Conservation (phyloP, 768 basidiomycete species). For the Tulasnella sp. region DNA sequence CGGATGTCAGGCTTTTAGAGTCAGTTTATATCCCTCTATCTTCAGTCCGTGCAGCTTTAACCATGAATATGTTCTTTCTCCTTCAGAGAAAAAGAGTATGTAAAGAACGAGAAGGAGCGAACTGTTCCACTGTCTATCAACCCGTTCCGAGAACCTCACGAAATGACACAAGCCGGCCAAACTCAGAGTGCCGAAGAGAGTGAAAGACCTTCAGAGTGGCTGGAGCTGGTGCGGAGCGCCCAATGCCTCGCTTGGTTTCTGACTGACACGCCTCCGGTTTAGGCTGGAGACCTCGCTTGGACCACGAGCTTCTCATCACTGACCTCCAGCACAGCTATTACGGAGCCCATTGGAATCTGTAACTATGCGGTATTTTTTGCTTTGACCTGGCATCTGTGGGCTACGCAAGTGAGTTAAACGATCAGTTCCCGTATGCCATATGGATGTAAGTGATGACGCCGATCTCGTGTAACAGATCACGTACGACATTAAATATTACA, state of each 20-base stretch:
- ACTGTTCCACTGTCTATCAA: background rate
- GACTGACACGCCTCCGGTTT: too few species aligned
- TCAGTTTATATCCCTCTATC: background rate
- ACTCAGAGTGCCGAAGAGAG: background rate
- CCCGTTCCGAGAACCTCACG: background rate
- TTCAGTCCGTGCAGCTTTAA: too few species aligned
- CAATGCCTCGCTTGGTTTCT: background rate
- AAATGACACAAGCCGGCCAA: background rate
- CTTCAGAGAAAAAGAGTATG: background rate
- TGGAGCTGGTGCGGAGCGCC: background rate
- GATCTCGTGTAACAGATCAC: background rate
- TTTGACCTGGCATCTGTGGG: slow-evolving; percentile 6
- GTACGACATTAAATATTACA: background rate
- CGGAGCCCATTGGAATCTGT: background rate
- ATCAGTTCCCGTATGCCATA: background rate
- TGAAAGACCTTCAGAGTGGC: background rate
- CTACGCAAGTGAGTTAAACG: background rate
- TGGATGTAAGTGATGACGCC: background rate
- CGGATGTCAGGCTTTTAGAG: background rate
- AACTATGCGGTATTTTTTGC: background rate
- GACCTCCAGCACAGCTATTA: background rate
- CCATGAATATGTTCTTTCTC: background rate
- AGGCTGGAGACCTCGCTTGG: background rate
- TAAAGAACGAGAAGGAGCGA: background rate
- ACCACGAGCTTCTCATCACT: background rate